Evolutionary conservation across 2,329 filamentous ascomycete genomes (phyloP).

Genomic region (Aureobasidium sp.): DNA sequence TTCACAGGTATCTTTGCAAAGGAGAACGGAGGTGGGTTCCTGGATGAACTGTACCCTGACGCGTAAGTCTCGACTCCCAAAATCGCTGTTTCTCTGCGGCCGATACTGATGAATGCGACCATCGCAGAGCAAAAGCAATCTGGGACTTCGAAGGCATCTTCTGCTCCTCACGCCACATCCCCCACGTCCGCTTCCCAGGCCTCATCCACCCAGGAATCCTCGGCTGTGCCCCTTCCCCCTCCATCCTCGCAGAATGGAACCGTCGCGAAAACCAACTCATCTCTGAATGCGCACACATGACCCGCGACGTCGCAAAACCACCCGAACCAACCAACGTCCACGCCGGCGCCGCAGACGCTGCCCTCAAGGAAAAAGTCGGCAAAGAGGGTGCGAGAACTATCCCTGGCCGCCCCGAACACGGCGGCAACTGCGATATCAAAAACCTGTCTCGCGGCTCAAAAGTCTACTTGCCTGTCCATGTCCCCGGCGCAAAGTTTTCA

Average conservation of each 20-base stretch:
- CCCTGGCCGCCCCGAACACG: conserved; percentile 71
- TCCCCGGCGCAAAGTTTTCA: conserved; percentile 78
- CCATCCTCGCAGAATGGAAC: conserved; percentile 78
- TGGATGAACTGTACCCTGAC: conserved; percentile 80
- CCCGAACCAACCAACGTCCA: conserved; percentile 67
- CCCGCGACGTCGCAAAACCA: conserved; percentile 68
- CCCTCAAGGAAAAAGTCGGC: conserved; percentile 60
- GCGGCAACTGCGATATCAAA: conserved; percentile 89
- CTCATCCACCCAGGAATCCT: conserved; percentile 89
- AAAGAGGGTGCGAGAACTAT: conserved; percentile 78
- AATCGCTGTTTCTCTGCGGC: too few species aligned
- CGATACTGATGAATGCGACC: too few species aligned
- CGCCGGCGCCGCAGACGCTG: conserved; percentile 56
- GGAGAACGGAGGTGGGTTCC: conserved; percentile 78
- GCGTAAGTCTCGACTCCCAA: conserved; percentile 49
- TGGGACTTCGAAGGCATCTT: conserved; percentile 74
- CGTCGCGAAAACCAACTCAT: conserved; percentile 75
- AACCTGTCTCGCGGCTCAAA: conserved; percentile 73
- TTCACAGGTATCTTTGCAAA: conserved; percentile 79
- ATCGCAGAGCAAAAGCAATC: conserved; percentile 66
- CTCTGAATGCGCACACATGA: conserved; percentile 55
- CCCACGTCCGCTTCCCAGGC: conserved; percentile 78
- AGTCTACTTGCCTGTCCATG: conserved; percentile 82
- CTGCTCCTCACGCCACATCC: conserved; percentile 80
- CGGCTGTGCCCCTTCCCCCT: conserved; percentile 75